Evolutionary conservation across 2,329 filamentous ascomycete genomes (phyloP), one percentile per base, ranked within the genome.

Genomic region (Xylaria digitata): DNA sequence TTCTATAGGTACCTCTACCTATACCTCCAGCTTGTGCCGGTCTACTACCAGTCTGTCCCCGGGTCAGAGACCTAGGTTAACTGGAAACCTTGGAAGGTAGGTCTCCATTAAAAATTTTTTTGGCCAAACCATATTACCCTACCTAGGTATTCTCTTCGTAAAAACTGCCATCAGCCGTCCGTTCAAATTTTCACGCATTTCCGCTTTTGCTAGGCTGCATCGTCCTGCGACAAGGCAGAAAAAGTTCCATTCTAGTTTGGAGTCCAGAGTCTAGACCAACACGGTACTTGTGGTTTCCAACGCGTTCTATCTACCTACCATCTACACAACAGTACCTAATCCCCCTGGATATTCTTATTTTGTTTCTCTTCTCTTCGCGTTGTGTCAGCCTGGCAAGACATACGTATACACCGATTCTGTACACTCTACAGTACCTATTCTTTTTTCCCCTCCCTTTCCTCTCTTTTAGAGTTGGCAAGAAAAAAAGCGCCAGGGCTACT

Each of bases 181-280:
- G 32, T 45, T 65, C 58, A 68, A 63, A 66, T 66, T 69, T 67
- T 69, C 61, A 67, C 61, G 56, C 61, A 69, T 64, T 64, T 67
- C 67, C 67, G 59, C 40, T 63, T 66, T 66, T 42, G 59, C 66
- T 58, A 61, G 59, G 49, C 57, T 66, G 63, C 66, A 65, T 63
- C 21, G 34, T 59, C 58, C 63, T 62, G 55, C 63, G 42, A 63
- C 66, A 61, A 65, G 53, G 34, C 45, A 65, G 26, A 26, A 26
- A 26, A 40, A 45, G 46, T 19, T 30, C 52, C 43, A 53, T 46
- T 68, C 53, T 46, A 54, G 58, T 32, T 43, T 55, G 48, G 48
- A 57, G 49, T 53, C 53, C 11, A 43, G 66, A 68, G 55, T 65
- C 63, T 61, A 68, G 59, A 66, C 63, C 63, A 37, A 34, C 59